Base-by-base conservation (phyloP, 768 basidiomycete species). In the Lactifluus hygrophoroides region DNA sequence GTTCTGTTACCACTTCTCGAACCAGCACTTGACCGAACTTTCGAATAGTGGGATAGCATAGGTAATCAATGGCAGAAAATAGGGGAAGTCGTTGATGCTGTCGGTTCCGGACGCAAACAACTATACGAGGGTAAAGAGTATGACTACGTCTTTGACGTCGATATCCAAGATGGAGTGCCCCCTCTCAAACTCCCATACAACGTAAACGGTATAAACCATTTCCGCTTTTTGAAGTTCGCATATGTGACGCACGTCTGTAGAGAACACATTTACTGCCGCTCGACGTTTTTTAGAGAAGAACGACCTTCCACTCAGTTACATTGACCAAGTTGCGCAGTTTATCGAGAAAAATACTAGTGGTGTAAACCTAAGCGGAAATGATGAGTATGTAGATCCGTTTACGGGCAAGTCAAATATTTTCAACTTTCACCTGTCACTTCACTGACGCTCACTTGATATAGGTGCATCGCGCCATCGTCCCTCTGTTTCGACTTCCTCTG, bases 81-180 rank as follows among this genome's bases (percentile, higher is more conserved):
- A 34, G 96, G 96, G 23, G 88, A 94, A 65, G 94, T 98, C 5
- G 93, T 94, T 4, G 96, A 96, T 67, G 94, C 94, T 19, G 88
- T 95, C 51, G 90, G 94, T 23, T 83, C 86, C 35, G 83, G 83
- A n/a, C 79, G 92, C 57, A 94, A 90, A 71, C 90, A 94, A 71
- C 78, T 96, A n/a, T 87, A 88, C 67, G 72, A 93, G 65, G 96
- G 96, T 17, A 86, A 86, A 68, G 95, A 98, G 72, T 99, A 94
- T 68, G 96, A 99, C 72, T 96, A 96, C 67, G 95, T 99, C n/a
- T 97, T 98, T 67, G 94, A 96, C 67, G 94, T 99, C 35, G 96
- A 98, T 67, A 86, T 97, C 27, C 80, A 91, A 67, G 95, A 96
- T 59, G 94, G 94, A 2, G 84, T 82, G 16, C 94, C 95, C 11